A percentile compares a stretch with the other conserved stretches of the same genome.
Evolutionary conservation across 768 basidiomycete genomes (phyloP).

Genomic region (Megacollybia marginata): DNA sequence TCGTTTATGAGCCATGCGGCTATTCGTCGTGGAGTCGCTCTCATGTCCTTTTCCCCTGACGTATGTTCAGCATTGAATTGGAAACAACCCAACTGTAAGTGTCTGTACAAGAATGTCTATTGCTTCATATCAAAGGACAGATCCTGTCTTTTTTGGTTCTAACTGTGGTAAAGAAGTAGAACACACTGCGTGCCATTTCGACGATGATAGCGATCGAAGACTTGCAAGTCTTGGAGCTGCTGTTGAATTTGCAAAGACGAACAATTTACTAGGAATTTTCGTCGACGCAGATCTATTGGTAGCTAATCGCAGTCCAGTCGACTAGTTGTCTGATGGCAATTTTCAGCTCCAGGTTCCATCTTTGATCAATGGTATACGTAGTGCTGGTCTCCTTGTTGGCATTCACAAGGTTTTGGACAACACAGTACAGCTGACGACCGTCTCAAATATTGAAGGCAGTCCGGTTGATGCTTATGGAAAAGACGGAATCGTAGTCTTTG

Average conservation of each 20-base stretch:
- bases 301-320: constrained; percentile 19
- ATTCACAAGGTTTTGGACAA: constrained; percentile 60
- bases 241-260: constrained; percentile 87
- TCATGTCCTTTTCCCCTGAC: constrained; percentile 87
- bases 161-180: constrained; percentile 62
- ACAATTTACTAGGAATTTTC: constrained; percentile 90
- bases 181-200: constrained; percentile 30
- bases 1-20: constrained; percentile 46
- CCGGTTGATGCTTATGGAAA: constrained; percentile 64
- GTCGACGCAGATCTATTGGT: constrained; percentile 85
- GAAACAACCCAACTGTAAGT: constrained; percentile 98
- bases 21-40: constrained; percentile 74
- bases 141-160: constrained; percentile 93
- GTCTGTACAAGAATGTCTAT: background rate
- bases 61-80: constrained; percentile 90
- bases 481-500: constrained; percentile 60
- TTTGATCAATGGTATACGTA: constrained; percentile 81
- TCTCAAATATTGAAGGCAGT: constrained; percentile 33
- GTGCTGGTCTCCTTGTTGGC: constrained; percentile 81
- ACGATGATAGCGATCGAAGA: constrained; percentile 40
- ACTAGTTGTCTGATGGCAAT: constrained; percentile 10
- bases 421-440: constrained; percentile 24
- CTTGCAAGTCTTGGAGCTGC: constrained; percentile 77
- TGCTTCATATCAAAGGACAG: constrained; percentile 26
- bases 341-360: constrained; percentile 80